Conservation (phyloP, 2,329 filamentous ascomycete species). For the Tolypocladium cylindrosporum region DNA sequence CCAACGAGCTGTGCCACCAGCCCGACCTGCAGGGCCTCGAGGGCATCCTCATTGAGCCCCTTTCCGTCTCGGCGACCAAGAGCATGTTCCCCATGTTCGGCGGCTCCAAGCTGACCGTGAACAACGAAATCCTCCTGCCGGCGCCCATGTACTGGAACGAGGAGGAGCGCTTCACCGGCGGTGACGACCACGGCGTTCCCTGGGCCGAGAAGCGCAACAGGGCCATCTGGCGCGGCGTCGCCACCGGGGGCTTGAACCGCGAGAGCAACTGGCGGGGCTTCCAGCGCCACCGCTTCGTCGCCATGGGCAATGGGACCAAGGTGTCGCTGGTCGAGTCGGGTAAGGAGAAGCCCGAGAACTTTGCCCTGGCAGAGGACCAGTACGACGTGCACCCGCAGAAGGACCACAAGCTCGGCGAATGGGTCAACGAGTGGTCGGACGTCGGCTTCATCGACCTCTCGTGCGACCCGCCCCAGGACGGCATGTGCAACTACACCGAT, state of each 20-base stretch:
- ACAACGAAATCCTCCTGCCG: conserved; percentile 61
- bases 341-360: conserved; percentile 36
- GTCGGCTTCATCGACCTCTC: conserved; percentile 45
- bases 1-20: conserved; percentile 55
- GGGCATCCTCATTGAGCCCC: conserved; percentile 53
- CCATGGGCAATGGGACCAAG: conserved; percentile 60
- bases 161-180: conserved; percentile 52
- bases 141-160: conserved; percentile 60
- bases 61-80: conserved; percentile 45
- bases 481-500: conserved; percentile 37
- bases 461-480: conserved; percentile 30
- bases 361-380: conserved; percentile 36
- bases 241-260: conserved; percentile 52
- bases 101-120: conserved; percentile 57
- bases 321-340: conserved; percentile 38
- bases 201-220: conserved; percentile 47
- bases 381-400: conserved; percentile 38
- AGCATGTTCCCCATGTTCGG: conserved; percentile 56
- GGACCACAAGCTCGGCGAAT: conserved; percentile 34
- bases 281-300: conserved; percentile 65
- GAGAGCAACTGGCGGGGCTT: conserved; percentile 59
- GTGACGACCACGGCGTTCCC: conserved; percentile 37
- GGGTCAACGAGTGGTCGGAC: conserved; percentile 39
- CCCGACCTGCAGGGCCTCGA: conserved; percentile 53
- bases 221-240: conserved; percentile 57